A percentile compares a stretch with the other conserved stretches of the same genome.
phyloP scores from a whole-genome alignment of 345 rosid genomes.

The Excoecaria agallocha region DNA sequence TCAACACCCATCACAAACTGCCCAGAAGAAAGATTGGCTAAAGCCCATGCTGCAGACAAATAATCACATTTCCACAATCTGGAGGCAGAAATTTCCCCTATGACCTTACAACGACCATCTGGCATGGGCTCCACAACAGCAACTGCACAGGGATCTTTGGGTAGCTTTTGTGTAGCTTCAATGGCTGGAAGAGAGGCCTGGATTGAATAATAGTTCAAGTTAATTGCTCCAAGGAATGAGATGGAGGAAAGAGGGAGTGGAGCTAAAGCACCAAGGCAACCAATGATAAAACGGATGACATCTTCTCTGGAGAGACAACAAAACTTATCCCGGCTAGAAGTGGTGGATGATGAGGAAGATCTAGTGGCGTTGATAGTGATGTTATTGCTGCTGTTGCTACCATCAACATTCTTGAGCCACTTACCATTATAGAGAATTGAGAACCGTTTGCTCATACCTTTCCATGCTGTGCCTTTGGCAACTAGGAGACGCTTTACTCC shows the following conservation, averaged over 20 bases:
- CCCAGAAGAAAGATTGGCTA: slow-evolving; percentile 85
- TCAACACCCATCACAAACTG: slow-evolving; percentile 98
- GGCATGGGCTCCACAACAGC: slow-evolving; percentile 64
- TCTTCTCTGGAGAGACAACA: slow-evolving; percentile 99
- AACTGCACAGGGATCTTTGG: slow-evolving; percentile 71
- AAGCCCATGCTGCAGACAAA: slow-evolving; percentile 88
- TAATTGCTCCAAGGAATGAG: slow-evolving; percentile 65
- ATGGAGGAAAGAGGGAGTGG: slow-evolving; percentile 89
- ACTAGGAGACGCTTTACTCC: slow-evolving; percentile 89
- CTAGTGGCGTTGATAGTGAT: slow-evolving; percentile 41
- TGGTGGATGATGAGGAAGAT: slow-evolving; percentile 60
- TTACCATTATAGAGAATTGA: slow-evolving; percentile 76
- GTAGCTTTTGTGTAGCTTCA: slow-evolving; percentile 48
- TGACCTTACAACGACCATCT: slow-evolving; percentile 60
- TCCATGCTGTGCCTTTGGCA: slow-evolving; percentile 70
- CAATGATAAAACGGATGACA: slow-evolving; percentile 81
- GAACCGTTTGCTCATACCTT: slow-evolving; percentile 96
- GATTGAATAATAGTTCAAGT: slow-evolving; percentile 49
- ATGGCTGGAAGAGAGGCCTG: slow-evolving; percentile 78
- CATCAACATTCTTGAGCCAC: slow-evolving; percentile 84
- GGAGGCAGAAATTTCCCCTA: slow-evolving; percentile 94
- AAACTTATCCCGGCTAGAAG: slow-evolving; percentile 57
- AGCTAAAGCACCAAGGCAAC: slow-evolving; percentile 96
- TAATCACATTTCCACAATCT: slow-evolving; percentile 96
- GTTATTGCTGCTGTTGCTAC: slow-evolving; percentile 46